Base-by-base conservation (phyloP, 371 early-diverging fungal genomes). In the Mycotypha africana region DNA sequence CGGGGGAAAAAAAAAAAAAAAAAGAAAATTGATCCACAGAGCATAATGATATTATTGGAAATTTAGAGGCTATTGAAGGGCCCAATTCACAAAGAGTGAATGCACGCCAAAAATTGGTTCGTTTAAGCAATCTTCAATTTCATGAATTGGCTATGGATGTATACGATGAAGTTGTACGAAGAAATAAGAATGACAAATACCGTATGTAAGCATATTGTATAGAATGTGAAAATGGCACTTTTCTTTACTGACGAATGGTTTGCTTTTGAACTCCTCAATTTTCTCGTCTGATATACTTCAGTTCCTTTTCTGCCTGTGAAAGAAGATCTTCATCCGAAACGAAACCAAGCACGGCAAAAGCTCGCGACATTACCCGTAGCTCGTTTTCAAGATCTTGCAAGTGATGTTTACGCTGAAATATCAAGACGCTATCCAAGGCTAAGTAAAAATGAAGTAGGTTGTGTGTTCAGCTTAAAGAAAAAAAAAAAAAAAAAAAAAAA, bases 341-440 rank as follows among this genome's bases (percentile, higher is more conserved):
- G 96, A 38, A 97, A 97, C 70, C 96, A 96, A 60, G 97, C 96
- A 1, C 80, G 97, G 23, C 95, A 95, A 58, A 97, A 97, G 59
- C 77, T 97, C 7, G 93, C 96, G 10, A 95, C 95, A 1, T 73
- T 97, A 4, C 86, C 92, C 8, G 75, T 63, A 40, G 62, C 80
- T 38, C 79, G 93, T 34, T 97, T 96, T 70, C 86, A 87, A 51
- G 94, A 94, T 63, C 73, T 97, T 19, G 92, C 91, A 0, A 86
- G 85, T 50, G 94, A 97, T 64, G 91, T 97, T 10, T 89, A 86
- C 58, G 85, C 76, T 56, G 94, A 94, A 67, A 59, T 95, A 19
- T 76, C 77, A 36, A 60, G 85, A 25, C 72, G 90, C 48, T n/a
- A n/a, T n/a, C n/a, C n/a, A n/a, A n/a, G n/a, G n/a, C n/a, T n/a